Conservation (phyloP, 73 alveolate genomes). For the Paramecium tetraurelia region DNA sequence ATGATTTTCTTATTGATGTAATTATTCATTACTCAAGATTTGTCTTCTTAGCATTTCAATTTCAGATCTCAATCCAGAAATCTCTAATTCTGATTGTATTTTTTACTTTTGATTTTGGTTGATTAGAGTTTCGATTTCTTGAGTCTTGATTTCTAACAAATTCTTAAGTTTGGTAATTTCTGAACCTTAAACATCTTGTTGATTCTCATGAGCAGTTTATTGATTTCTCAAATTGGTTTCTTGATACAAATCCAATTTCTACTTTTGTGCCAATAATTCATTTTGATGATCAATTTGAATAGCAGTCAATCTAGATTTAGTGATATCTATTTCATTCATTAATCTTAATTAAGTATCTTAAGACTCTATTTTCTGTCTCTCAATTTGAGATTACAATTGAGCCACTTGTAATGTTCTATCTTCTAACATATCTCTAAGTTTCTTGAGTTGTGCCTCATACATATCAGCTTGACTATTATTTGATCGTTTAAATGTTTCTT, state of each 20-base stretch:
- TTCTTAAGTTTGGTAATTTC: background rate
- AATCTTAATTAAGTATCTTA: conserved; percentile 23
- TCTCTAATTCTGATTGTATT: background rate
- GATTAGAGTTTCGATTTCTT: background rate
- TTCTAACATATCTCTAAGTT: conserved; percentile 38
- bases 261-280: background rate
- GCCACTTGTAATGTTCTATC: conserved; percentile 17
- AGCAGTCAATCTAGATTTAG: conserved; percentile 30
- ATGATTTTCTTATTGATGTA: conserved; percentile 35
- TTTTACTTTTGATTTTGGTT: background rate
- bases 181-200: background rate
- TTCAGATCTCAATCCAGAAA: background rate
- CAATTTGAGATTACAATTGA: background rate
- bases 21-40: conserved; percentile 7
- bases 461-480: background rate
- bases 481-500: conserved; percentile 13
- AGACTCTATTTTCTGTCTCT: conserved; percentile 10
- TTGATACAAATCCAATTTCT: conserved; percentile 15
- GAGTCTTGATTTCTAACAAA: conserved; percentile 14
- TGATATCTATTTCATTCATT: conserved; percentile 22
- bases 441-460: conserved; percentile 18
- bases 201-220: conserved; percentile 27
- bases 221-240: conserved; percentile 3
- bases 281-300: conserved; percentile 21
- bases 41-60: conserved; percentile 25